phyloP scores from a whole-genome alignment of 2,329 filamentous ascomycete species.

The Parastagonospora avenae region DNA sequence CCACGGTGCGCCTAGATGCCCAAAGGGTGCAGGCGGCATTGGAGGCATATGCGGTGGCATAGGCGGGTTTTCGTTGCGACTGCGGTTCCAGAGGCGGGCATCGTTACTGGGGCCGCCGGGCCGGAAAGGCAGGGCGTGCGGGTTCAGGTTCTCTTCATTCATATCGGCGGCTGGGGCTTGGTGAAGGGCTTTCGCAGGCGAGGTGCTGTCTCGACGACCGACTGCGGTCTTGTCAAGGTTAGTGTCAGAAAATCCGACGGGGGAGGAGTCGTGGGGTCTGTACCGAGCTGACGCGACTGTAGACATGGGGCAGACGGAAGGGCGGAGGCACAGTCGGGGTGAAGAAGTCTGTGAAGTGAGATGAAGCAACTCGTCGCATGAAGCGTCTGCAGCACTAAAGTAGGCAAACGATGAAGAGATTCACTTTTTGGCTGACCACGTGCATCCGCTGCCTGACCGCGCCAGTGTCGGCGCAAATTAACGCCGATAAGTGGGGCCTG shows the following conservation, averaged over 20 bases:
- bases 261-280: conserved; percentile 26
- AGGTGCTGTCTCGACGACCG: conserved; percentile 26
- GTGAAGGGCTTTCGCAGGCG: conserved; percentile 8
- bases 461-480: conserved; percentile 14
- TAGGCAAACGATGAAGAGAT: not conserved
- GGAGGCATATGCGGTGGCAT: conserved; percentile 9
- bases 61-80: conserved; percentile 13
- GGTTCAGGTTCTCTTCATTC: conserved; percentile 24
- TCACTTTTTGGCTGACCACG: not conserved
- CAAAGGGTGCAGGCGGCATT: conserved; percentile 4
- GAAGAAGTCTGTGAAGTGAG: conserved; percentile 14
- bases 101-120: conserved; percentile 15
- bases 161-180: conserved; percentile 19
- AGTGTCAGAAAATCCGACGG: conserved; percentile 30
- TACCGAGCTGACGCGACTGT: conserved; percentile 31
- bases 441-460: conserved; percentile 15
- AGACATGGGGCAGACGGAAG: conserved; percentile 31
- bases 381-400: not conserved
- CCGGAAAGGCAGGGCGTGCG: conserved; percentile 24
- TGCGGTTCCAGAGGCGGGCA: conserved; percentile 14
- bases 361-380: conserved; percentile 10
- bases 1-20: conserved; percentile 12
- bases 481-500: conserved; percentile 14
- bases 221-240: conserved; percentile 29
- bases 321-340: conserved; percentile 10